Evolutionary conservation across 768 basidiomycete species (phyloP), one percentile per base, ranked within the genome.

Genomic region (Candolleomyces eurysporus): DNA sequence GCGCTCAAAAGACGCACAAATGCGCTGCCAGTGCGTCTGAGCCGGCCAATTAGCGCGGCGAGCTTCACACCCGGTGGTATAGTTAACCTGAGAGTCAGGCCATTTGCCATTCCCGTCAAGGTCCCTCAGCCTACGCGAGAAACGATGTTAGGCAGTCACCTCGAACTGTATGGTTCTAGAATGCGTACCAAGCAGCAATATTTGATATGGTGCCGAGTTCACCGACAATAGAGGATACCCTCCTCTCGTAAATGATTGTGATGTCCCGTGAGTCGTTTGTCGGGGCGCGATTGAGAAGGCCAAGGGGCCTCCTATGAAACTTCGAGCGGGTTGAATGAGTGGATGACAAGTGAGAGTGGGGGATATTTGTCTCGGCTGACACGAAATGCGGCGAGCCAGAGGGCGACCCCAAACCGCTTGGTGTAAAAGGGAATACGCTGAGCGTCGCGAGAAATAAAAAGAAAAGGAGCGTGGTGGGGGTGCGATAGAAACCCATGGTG

Each of bases 41-140:
- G 87, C 87, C 9, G 87, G 87, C 89, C 89, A 90, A 64, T 87
- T 90, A 5, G 87, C 88, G 11, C 83, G 77, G 58, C 79, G 80
- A 6, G 85, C 88, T 46, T 70, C 67, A 63, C 89, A 90, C 7
- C 88, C 88, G 21, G 84, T 77, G 0, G 84, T 79, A 65, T 89
- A 89, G 65, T 89, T 80, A 17, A 90, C 76, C 65, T 83, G 76
- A 48, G 67, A 71, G 54, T 76, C 82, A 1, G 83, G 82, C 85
- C 85, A 86, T 68, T 80, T 81, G 6, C 82, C 83, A 67, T 75
- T 71, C 11, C 73, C n/a, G 16, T 77, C 77, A 17, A 86, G 79
- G 39, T 80, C 78, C 36, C 75, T 69, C 26, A 84, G 61, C 82
- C 84, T 86, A 57, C 39, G 16, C 19, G 17, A 36, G 1, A 11